These are phyloP conservation scores for Protomyces macrosporus DNA, from an alignment of 1,139 yeast genomes.

Conservation along the genomic window DNA sequence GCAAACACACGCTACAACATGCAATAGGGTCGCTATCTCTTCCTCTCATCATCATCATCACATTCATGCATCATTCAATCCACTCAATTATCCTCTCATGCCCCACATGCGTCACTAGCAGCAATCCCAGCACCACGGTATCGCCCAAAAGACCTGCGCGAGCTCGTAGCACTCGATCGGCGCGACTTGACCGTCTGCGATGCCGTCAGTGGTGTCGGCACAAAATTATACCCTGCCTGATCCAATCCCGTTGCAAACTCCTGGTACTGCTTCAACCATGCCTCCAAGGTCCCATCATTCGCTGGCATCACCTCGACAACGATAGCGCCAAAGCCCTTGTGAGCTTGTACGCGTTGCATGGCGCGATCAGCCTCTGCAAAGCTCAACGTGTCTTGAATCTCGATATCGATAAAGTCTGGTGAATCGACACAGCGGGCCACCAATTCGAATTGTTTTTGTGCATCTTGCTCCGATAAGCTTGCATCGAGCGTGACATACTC, in stretches of 20 bases:
- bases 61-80: no score
- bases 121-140: no score
- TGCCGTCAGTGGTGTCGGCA: no score
- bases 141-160: no score
- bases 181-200: neutral
- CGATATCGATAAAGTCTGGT: conserved; percentile 15
- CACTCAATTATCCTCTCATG: no score
- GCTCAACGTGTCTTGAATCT: conserved; percentile 6
- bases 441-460: conserved; percentile 1
- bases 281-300: neutral
- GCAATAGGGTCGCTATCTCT: no score
- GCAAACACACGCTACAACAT: no score
- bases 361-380: conserved; percentile 7
- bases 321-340: conserved; percentile 5
- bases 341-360: neutral
- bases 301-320: conserved; percentile 13
- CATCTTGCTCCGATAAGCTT: conserved; percentile 3
- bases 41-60: no score
- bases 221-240: no score
- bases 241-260: neutral
- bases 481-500: conserved; percentile 8
- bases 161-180: neutral
- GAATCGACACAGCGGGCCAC: neutral
- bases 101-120: no score
- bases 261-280: neutral